phyloP scores from a whole-genome alignment of 2,329 filamentous ascomycete genomes.

The Botrytis cinerea region DNA sequence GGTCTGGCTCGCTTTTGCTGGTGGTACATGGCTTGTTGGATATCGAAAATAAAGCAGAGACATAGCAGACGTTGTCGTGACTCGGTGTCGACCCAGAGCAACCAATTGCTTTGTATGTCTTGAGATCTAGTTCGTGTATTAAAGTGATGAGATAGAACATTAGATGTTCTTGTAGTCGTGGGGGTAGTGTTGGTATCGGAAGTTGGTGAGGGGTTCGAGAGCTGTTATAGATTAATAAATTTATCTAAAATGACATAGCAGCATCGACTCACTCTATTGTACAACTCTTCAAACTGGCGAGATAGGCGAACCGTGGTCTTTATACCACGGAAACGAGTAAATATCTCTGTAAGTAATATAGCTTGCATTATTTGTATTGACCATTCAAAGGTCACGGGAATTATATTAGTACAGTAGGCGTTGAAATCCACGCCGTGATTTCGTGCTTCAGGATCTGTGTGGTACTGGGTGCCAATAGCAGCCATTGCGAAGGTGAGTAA shows the following conservation, averaged over 20 bases:
- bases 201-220: background rate
- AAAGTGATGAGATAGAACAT: background rate
- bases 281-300: constrained; percentile 38
- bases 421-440: constrained; percentile 37
- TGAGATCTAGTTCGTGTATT: constrained; percentile 10
- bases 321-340: constrained; percentile 38
- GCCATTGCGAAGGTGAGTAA: constrained; percentile 38
- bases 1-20: constrained; percentile 41
- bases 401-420: constrained; percentile 35
- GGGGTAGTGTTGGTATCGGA: background rate
- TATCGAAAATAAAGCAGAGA: constrained; percentile 58
- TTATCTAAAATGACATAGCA: background rate
- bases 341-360: constrained; percentile 41
- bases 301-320: constrained; percentile 36
- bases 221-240: constrained; percentile 13
- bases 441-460: constrained; percentile 36
- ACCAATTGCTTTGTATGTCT: constrained; percentile 45
- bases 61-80: constrained; percentile 55
- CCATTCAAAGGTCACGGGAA: constrained; percentile 36
- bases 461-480: constrained; percentile 41
- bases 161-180: background rate
- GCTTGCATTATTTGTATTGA: constrained; percentile 39
- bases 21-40: constrained; percentile 55
- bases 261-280: constrained; percentile 34
- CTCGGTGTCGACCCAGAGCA: constrained; percentile 55